Percentiles rank a stretch among this genome's conserved stretches.
phyloP scores from a whole-genome alignment of 768 basidiomycete species.

The Collybiopsis confluens region DNA sequence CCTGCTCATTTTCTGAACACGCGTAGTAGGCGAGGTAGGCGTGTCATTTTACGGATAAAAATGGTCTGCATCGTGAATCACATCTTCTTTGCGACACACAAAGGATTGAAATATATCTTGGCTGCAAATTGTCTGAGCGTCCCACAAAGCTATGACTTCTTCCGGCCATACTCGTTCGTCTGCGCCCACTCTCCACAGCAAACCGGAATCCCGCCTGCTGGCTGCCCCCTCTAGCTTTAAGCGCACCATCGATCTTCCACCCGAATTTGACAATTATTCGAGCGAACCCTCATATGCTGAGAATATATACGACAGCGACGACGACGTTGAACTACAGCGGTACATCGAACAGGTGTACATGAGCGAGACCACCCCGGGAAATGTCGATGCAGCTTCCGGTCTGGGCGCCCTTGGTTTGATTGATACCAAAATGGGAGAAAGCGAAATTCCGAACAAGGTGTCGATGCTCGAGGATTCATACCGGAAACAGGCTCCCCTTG shows the following conservation, averaged over 20 bases:
- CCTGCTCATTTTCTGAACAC: neutral
- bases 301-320: neutral
- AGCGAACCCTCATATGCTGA: neutral
- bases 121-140: neutral
- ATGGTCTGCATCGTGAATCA: too few species aligned
- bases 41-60: neutral
- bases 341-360: neutral
- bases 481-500: neutral
- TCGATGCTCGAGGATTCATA: too few species aligned
- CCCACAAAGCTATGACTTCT: too few species aligned
- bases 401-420: too few species aligned
- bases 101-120: neutral
- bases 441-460: too few species aligned
- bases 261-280: neutral
- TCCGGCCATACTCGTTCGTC: too few species aligned
- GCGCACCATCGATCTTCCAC: constrained; percentile 4
- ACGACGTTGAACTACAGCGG: neutral
- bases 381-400: too few species aligned
- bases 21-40: neutral
- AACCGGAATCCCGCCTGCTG: neutral
- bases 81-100: too few species aligned
- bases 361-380: too few species aligned
- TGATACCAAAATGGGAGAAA: too few species aligned
- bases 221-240: constrained; percentile 2
- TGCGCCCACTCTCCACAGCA: neutral